A percentile compares a stretch with the other conserved stretches of the same genome.
phyloP scores from a whole-genome alignment of 257 asterid species.

The Fraxinus quadrangulata region DNA sequence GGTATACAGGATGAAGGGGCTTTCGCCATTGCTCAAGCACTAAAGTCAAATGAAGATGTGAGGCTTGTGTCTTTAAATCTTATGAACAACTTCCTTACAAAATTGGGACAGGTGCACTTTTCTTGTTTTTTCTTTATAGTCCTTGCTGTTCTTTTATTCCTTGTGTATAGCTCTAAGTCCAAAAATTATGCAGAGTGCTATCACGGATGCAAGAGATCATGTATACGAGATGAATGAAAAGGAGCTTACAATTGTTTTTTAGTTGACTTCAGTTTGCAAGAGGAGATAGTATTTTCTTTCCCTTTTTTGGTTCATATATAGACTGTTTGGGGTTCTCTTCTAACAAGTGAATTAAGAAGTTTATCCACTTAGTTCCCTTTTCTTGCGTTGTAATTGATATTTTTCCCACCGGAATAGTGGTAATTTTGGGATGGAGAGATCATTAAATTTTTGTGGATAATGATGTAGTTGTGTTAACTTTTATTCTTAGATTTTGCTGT shows the following conservation, averaged over 20 bases:
- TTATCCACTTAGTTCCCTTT: conserved; percentile 11
- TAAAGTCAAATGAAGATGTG: conserved; percentile 89
- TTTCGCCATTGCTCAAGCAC: conserved; percentile 90
- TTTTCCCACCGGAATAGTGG: conserved; percentile 17
- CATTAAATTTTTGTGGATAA: conserved; percentile 12
- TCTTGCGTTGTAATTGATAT: conserved; percentile 12
- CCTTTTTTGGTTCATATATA: background rate
- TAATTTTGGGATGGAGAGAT: conserved; percentile 42
- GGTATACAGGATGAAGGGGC: conserved; percentile 85
- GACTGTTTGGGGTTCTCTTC: conserved; percentile 18
- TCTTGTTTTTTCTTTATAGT: background rate
- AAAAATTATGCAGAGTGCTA: conserved; percentile 73
- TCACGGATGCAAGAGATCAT: conserved; percentile 89
- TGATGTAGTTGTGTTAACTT: background rate
- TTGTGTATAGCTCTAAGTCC: conserved; percentile 17
- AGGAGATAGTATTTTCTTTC: background rate
- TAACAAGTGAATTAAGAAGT: conserved; percentile 18
- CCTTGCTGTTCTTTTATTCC: background rate
- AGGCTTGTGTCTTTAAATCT: conserved; percentile 74
- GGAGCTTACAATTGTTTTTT: conserved; percentile 74
- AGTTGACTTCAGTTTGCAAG: conserved; percentile 30
- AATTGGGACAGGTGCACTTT: conserved; percentile 77
- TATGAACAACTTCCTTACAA: conserved; percentile 87
- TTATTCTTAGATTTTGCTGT: background rate
- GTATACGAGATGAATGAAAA: conserved; percentile 90